Evolutionary conservation across 1,139 yeast species (phyloP), one percentile per base, ranked within the genome.

Genomic region (Debaryomyces subglobosus): DNA sequence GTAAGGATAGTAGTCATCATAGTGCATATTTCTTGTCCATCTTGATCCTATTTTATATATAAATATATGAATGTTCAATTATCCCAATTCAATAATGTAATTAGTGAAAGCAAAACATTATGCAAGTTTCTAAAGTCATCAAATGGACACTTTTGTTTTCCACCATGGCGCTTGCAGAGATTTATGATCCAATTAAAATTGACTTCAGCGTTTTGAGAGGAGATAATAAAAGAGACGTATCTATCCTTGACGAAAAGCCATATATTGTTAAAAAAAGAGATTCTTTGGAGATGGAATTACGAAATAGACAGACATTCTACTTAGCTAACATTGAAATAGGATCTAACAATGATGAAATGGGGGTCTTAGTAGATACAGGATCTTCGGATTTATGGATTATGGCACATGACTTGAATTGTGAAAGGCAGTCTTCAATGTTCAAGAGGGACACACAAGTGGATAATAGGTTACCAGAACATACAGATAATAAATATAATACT

Each of bases 231-330:
- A 29, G 46, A 8, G 63, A 64, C 47, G 53, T 62, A 53, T 54
- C 55, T 2, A 54, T 54, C 2, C 9, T 30, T 4, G 56, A 52
- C 4, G 40, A 43, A 23, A 39, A 32, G 29, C 52, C 58, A 3
- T 50, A 49, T n/a, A 49, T 73, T 18, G 58, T 62, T 13, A 53
- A 64, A 82, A 53, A 64, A 82, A 51, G 70, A 58, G 80, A 74
- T 2, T 58, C 67, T 7, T 65, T 72, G 6, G 62, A 62, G 13
- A 68, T 80, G 67, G 70, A 61, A 3, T 53, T 84, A 25, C 54
- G 60, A 15, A 82, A 82, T 58, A 65, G 71, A 50, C 62, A 64
- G 16, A 74, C 79, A 3, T 83, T 78, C 57, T 84, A 83, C 60
- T 65, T 78, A 53, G 78, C 79, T 1, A 64, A 63, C 10, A 55